Evolutionary conservation across 1,284 basidiomycete genomes (phyloP), one percentile per base, ranked within the genome.

Genomic region (Takashimella koratensis): DNA sequence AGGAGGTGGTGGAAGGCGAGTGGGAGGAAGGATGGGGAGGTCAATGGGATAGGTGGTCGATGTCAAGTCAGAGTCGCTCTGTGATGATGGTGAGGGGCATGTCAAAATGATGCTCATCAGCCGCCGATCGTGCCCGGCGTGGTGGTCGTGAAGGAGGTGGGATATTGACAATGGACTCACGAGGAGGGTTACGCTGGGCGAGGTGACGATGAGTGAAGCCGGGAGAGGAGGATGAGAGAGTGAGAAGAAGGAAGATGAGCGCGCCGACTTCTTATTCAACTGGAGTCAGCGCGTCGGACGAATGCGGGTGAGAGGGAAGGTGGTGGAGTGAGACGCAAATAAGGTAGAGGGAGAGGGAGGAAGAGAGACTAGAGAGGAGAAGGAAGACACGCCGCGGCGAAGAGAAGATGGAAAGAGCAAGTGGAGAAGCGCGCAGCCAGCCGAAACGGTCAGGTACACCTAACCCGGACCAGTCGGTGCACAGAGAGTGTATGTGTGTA

Each of bases 261-360:
- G 30, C 45, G 23, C 20, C 42, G 40, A 40, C 44, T 43, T 47
- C 24, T 3, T 21, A 27, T 40, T 21, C 30, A 13, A 54, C 55
- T 56, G 58, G 58, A n/a, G n/a, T n/a, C n/a, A n/a, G n/a, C n/a
- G n/a, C n/a, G n/a, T n/a, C n/a, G n/a, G n/a, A n/a, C n/a, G n/a
- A n/a, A n/a, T n/a, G n/a, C n/a, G n/a, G n/a, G n/a, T n/a, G 10
- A 36, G 16, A 36, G 16, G 30, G 30, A 8, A 16, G 10, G 30
- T 36, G 30, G 8, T 36, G 8, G 30, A 16, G 30, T 36, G 30
- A 8, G 30, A 36, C 30, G 30, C 8, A 36, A 36, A 36, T 36
- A 16, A 36, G 30, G 30, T 8, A 36, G 30, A 36, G 30, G 16
- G 30, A 16, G 30, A 36, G 30, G 30, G 16, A 36, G 16, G 30